Base-by-base conservation (phyloP, 352 stramenopile genomes). In the Lagenidium giganteum region DNA sequence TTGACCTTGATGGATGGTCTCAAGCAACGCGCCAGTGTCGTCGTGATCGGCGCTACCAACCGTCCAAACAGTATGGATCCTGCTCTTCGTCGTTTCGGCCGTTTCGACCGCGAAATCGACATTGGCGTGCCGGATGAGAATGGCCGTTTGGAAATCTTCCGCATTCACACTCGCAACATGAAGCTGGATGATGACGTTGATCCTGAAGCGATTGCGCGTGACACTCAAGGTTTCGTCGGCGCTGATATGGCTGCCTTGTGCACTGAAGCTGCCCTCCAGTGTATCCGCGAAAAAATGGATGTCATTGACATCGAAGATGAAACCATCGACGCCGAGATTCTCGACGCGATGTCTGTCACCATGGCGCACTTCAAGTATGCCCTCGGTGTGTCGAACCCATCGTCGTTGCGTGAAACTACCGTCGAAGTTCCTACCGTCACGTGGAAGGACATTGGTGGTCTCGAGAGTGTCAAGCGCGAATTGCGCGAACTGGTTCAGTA, bases 231-330 rank as follows among this genome's bases (percentile, higher is more conserved):
- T 54, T 99, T 99, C 61, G 96, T 99, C 16, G 97, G 97, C 57
- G 96, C 96, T 11, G 97, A 99, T 86, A 98, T 99, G 75, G 96
- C 96, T 20, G 95, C 96, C 8, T 78, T 99, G 28, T 99, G 96
- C 79, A 99, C 96, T 17, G 97, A 99, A 66, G 86, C 87, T 22
- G 95, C 96, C 26, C 93, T 99, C 73, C 95, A 99, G 73, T 99
- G 96, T 63, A 99, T 99, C 51, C 85, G 96, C 27, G 96, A 99
- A 67, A 99, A 99, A 85, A 99, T 99, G 97, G 96, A 99, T 67
- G 83, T 99, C 42, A 99, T 99, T 61, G 97, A 99, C 65, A 99
- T 99, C 66, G 97, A 99, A 56, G 96, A 99, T 45, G 96, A 99
- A 51, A 92, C 83, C 38, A 99, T 99, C 67, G 96, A 99, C 67